These are phyloP conservation scores for Biancaea sappan DNA, from an alignment of 306 rosid genomes.

Conservation along the genomic window DNA sequence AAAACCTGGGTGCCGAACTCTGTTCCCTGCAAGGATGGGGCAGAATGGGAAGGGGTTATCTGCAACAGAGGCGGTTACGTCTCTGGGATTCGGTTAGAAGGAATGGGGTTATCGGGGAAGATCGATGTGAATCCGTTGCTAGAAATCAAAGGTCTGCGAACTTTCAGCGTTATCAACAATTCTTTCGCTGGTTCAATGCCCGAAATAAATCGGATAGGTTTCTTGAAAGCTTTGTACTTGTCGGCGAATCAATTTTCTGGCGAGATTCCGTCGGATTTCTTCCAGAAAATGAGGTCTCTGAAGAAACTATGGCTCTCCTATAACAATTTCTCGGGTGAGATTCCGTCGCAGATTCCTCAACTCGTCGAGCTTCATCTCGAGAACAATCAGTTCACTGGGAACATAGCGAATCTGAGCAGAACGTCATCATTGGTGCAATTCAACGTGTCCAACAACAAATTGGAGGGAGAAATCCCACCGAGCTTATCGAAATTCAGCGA, in stretches of 20 bases:
- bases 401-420: conserved; percentile 43
- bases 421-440: conserved; percentile 33
- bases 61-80: conserved; percentile 52
- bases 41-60: conserved; percentile 56
- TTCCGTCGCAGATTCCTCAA: conserved; percentile 51
- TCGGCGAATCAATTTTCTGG: conserved; percentile 70
- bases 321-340: conserved; percentile 58
- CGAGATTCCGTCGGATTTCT: conserved; percentile 56
- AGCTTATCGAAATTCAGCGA: conserved; percentile 41
- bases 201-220: conserved; percentile 50
- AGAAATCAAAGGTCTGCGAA: conserved; percentile 49
- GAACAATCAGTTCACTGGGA: conserved; percentile 65
- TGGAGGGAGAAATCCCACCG: conserved; percentile 71
- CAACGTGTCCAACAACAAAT: conserved; percentile 62
- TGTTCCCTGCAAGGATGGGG: conserved; percentile 42
- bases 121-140: conserved; percentile 50
- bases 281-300: conserved; percentile 57
- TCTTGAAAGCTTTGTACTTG: conserved; percentile 58
- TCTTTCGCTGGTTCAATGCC: conserved; percentile 72
- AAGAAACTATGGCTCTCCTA: conserved; percentile 66
- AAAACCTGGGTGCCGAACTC: conserved; percentile 47
- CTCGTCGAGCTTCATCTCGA: conserved; percentile 64
- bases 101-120: conserved; percentile 50
- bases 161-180: conserved; percentile 58
- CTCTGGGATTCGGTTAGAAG: conserved; percentile 55